Conservation (phyloP, 2,329 filamentous ascomycete genomes). For the Monosporascus sp. region DNA sequence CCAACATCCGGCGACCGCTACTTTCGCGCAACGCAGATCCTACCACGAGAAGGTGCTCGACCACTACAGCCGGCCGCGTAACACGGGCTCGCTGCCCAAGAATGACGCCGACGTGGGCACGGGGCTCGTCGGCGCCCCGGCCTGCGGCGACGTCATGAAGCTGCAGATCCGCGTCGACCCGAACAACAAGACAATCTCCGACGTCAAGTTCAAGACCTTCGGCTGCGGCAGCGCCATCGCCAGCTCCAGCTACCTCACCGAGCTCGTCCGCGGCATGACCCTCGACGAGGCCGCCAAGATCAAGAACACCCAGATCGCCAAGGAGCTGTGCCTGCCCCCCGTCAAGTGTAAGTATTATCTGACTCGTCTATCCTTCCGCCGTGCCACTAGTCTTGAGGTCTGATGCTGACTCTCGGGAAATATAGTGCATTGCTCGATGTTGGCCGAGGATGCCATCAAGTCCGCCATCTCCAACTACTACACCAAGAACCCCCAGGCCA, state of each 20-base stretch:
- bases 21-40: constrained; percentile 34
- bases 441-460: constrained; percentile 90
- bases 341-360: constrained; percentile 59
- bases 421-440: constrained; percentile 83
- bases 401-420: constrained; percentile 17
- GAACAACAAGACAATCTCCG: constrained; percentile 66
- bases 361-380: neutral
- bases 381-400: too few relatives aligned
- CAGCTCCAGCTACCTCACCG: constrained; percentile 88
- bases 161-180: constrained; percentile 81
- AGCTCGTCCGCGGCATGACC: constrained; percentile 92
- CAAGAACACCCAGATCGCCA: constrained; percentile 96
- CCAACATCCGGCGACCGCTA: constrained; percentile 23
- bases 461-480: constrained; percentile 88
- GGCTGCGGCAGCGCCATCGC: constrained; percentile 85
- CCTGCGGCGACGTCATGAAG: constrained; percentile 91
- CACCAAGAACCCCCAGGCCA: constrained; percentile 77
- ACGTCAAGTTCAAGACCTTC: constrained; percentile 84
- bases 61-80: constrained; percentile 75
- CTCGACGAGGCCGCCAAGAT: constrained; percentile 89
- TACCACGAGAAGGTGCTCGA: constrained; percentile 65
- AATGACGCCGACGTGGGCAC: constrained; percentile 68
- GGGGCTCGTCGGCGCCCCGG: constrained; percentile 76
- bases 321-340: constrained; percentile 78
- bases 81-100: constrained; percentile 73